A percentile compares a stretch with the other conserved stretches of the same genome.
phyloP scores from a whole-genome alignment of 257 asterid genomes.

The Nicotiana attenuata region DNA sequence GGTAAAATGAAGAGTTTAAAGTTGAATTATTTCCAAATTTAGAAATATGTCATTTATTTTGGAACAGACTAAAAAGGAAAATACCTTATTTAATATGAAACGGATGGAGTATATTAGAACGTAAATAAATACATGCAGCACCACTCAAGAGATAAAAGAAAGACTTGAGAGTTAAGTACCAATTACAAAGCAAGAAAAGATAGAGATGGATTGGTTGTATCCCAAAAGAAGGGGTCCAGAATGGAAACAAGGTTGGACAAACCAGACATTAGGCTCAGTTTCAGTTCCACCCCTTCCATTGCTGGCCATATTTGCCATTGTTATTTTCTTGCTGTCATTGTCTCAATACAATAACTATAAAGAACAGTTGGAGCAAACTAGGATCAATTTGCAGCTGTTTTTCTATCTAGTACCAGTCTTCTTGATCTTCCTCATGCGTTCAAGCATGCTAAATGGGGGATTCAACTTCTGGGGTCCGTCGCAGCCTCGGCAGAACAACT shows the following conservation, averaged over 20 bases:
- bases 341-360: conserved; percentile 46
- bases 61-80: no score
- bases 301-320: conserved; percentile 44
- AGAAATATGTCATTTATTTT: no score
- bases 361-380: conserved; percentile 35
- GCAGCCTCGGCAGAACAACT: not conserved
- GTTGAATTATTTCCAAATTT: no score
- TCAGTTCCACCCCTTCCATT: conserved; percentile 61
- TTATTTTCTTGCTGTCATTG: conserved; percentile 43
- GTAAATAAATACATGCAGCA: not conserved
- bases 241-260: conserved; percentile 54
- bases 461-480: conserved; percentile 19
- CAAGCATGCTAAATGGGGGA: conserved; percentile 21
- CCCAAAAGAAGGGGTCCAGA: conserved; percentile 38
- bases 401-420: conserved; percentile 42
- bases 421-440: conserved; percentile 32
- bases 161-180: not conserved
- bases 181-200: not conserved
- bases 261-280: conserved; percentile 37
- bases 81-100: no score
- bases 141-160: not conserved
- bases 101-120: conserved; percentile 18
- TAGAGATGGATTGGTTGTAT: conserved; percentile 40
- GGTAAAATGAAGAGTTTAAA: no score
- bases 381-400: conserved; percentile 37